A percentile compares a stretch with the other conserved stretches of the same genome.
These are phyloP conservation scores for Alternaria arborescens DNA, from an alignment of 2,329 filamentous ascomycete species.

Conservation along the genomic window DNA sequence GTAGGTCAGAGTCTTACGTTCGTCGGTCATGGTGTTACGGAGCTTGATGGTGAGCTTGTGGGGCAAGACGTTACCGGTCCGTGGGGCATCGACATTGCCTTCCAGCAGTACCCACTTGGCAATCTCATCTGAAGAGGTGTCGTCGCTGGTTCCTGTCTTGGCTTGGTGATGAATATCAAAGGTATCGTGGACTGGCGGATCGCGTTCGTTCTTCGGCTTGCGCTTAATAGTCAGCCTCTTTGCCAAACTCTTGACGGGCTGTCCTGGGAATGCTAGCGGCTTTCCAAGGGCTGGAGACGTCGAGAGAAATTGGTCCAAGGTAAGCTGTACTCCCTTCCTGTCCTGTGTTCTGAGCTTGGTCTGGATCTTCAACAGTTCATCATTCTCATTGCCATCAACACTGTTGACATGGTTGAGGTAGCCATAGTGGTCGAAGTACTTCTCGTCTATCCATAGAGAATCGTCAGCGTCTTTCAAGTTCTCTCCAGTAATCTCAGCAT, in stretches of 20 bases:
- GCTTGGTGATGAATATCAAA: not conserved
- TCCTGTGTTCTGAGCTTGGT: not conserved
- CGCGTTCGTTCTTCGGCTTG: accelerated
- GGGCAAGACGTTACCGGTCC: not conserved
- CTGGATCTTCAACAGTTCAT: too few species aligned
- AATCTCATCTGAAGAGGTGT: not conserved
- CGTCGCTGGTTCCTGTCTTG: not conserved
- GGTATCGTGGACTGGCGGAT: not conserved
- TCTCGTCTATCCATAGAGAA: not conserved
- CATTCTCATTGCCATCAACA: not conserved
- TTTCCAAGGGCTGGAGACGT: not conserved
- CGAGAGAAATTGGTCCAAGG: not conserved
- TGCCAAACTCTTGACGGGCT: not conserved
- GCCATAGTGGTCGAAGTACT: constrained; percentile 12
- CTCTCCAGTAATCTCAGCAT: not conserved
- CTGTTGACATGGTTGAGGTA: constrained; percentile 6
- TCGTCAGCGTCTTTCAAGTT: not conserved
- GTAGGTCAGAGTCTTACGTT: not conserved
- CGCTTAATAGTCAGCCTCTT: not conserved
- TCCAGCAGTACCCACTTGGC: constrained; percentile 7
- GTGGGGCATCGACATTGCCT: constrained; percentile 3
- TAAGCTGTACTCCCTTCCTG: not conserved
- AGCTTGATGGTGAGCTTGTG: constrained; percentile 6
- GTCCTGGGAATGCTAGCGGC: not conserved
- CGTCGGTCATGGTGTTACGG: not conserved